Percentiles rank a stretch among this genome's conserved stretches.
These are phyloP conservation scores for Suillus fuscotomentosus DNA, from an alignment of 768 basidiomycete genomes.

Conservation along the genomic window DNA sequence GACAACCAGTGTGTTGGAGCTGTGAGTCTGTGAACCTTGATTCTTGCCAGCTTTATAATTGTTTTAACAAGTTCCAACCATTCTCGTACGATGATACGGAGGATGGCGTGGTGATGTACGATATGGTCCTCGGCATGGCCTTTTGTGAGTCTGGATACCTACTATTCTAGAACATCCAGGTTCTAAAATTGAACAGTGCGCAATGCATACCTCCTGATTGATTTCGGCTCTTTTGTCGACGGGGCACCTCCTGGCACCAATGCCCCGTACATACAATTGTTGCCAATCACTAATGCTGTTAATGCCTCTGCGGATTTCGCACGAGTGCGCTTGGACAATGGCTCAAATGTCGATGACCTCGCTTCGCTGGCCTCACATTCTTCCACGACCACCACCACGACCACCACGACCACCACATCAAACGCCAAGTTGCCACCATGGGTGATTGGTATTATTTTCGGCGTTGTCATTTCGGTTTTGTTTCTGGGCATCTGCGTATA, in stretches of 20 bases:
- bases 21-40: conserved; percentile 33
- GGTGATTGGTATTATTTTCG: conserved; percentile 19
- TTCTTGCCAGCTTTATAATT: not conserved
- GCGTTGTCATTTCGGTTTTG: conserved; percentile 7
- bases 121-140: conserved; percentile 72
- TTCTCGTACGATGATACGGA: conserved; percentile 46
- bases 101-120: conserved; percentile 33
- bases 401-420: conserved; percentile 26
- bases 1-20: conserved; percentile 37
- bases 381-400: conserved; percentile 29
- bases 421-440: conserved; percentile 1
- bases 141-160: conserved; percentile 48
- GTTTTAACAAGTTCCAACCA: conserved; percentile 60
- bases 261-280: conserved; percentile 62
- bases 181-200: conserved; percentile 42
- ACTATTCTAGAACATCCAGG: not conserved
- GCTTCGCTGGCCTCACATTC: not conserved
- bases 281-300: conserved; percentile 51
- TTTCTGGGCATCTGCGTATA: conserved; percentile 2
- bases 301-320: conserved; percentile 29
- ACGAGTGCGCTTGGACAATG: conserved; percentile 8
- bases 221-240: conserved; percentile 62
- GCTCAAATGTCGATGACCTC: conserved; percentile 18
- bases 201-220: conserved; percentile 61
- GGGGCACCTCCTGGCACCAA: conserved; percentile 34